A percentile compares a stretch with the other conserved stretches of the same genome.
phyloP scores from a whole-genome alignment of 2,329 filamentous ascomycete genomes.

The Thelonectria discophora region DNA sequence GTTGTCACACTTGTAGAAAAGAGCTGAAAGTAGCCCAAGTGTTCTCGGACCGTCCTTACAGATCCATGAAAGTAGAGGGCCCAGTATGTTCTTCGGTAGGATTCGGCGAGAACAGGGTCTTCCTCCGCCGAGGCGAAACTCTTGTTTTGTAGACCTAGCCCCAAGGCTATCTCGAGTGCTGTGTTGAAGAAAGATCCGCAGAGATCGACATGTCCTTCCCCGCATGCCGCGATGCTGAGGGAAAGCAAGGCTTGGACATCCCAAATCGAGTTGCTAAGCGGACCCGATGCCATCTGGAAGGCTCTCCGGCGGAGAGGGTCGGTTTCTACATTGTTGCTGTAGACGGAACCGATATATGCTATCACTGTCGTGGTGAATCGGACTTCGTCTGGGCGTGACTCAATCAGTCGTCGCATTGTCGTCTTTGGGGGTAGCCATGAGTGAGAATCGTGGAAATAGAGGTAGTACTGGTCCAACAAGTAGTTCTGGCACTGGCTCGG shows the following conservation, averaged over 20 bases:
- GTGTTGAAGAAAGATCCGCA: constrained; percentile 19
- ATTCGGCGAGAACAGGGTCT: constrained; percentile 33
- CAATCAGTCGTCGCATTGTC: constrained; percentile 18
- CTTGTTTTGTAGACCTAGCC: constrained; percentile 32
- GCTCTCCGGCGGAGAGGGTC: constrained; percentile 23
- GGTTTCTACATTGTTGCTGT: constrained; percentile 23
- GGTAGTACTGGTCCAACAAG: constrained; percentile 36
- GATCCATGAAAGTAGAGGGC: constrained; percentile 36
- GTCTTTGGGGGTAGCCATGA: constrained; percentile 36
- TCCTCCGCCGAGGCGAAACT: constrained; percentile 26
- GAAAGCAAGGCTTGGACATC: constrained; percentile 37
- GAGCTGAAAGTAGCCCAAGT: constrained; percentile 21
- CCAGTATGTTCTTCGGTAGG: constrained; percentile 40
- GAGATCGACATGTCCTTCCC: constrained; percentile 10
- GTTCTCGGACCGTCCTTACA: constrained; percentile 29
- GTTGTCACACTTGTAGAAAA: constrained; percentile 17
- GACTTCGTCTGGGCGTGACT: constrained; percentile 14
- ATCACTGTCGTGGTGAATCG: constrained; percentile 26
- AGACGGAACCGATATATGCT: constrained; percentile 36
- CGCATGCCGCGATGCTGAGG: constrained; percentile 32
- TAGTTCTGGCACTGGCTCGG: constrained; percentile 5
- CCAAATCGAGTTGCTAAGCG: constrained; percentile 32
- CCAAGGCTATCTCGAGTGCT: constrained; percentile 30
- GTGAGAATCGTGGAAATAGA: constrained; percentile 37
- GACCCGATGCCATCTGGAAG: constrained; percentile 25